phyloP scores from a whole-genome alignment of 2,329 filamentous ascomycete genomes.

The Diaporthe batatas region DNA sequence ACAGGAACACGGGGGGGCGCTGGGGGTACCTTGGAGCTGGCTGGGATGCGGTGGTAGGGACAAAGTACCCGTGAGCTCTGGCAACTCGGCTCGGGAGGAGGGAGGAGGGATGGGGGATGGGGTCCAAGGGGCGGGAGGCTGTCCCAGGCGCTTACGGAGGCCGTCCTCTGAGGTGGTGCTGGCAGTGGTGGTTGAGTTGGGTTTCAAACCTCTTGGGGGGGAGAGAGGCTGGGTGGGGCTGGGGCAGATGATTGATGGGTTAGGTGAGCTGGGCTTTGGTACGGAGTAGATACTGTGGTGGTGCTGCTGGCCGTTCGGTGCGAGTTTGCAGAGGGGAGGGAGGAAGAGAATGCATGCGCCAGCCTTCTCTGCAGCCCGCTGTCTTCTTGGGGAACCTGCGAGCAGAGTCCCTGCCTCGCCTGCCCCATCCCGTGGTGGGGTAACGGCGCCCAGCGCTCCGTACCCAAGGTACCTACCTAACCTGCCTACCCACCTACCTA shows the following conservation, averaged over 20 bases:
- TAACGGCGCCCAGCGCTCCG: background rate
- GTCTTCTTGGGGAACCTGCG: background rate
- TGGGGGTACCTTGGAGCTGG: slow-evolving; percentile 29
- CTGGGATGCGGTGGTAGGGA: slow-evolving; percentile 14
- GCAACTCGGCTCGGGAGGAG: background rate
- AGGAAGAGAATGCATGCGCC: background rate
- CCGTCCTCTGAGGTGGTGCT: slow-evolving; percentile 12
- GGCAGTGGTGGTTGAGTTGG: slow-evolving; percentile 25
- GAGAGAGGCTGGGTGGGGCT: slow-evolving; percentile 35
- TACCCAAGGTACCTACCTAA: too few relatives aligned
- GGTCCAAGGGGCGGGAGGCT: slow-evolving; percentile 5
- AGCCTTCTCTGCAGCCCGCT: slow-evolving; percentile 23
- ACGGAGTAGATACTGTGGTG: background rate
- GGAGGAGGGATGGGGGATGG: slow-evolving; percentile 3
- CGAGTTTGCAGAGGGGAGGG: background rate
- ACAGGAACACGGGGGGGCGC: slow-evolving; percentile 21
- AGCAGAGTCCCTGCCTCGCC: background rate
- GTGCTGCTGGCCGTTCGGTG: background rate
- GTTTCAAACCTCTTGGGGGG: slow-evolving; percentile 22
- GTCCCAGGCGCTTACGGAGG: slow-evolving; percentile 28
- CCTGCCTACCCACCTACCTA: too few relatives aligned
- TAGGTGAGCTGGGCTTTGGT: slow-evolving; percentile 32
- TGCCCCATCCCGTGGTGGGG: slow-evolving; percentile 15
- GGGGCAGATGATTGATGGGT: slow-evolving; percentile 28
- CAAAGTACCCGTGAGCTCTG: slow-evolving; percentile 22